These are phyloP conservation scores for Hortiboletus campestris DNA, from an alignment of 768 basidiomycete species.

Conservation along the genomic window DNA sequence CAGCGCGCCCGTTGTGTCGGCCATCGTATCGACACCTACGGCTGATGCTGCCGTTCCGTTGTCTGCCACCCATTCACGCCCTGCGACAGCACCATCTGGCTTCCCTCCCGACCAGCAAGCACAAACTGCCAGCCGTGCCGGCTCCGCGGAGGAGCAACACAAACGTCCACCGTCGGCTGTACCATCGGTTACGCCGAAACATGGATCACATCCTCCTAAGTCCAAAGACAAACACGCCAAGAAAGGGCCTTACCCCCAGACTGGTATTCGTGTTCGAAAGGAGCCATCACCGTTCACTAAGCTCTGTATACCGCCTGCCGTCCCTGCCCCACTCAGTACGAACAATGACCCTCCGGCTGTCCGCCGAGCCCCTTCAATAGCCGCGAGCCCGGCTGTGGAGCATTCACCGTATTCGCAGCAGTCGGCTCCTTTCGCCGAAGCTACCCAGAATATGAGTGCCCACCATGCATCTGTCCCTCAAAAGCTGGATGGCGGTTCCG, in stretches of 20 bases:
- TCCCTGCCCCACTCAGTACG: conserved; percentile 12
- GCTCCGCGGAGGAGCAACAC: conserved; percentile 12
- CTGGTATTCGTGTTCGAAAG: conserved; percentile 49
- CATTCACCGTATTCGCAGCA: conserved; percentile 13
- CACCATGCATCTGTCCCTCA: conserved; percentile 7
- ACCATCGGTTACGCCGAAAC: conserved; percentile 8
- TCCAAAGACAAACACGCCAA: conserved; percentile 43
- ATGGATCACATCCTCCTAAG: conserved; percentile 21
- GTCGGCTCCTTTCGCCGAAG: conserved; percentile 9
- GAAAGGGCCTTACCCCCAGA: conserved; percentile 40
- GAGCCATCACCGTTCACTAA: conserved; percentile 24
- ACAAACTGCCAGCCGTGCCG: neutral
- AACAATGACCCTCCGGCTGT: conserved; percentile 8
- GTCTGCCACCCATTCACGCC: neutral
- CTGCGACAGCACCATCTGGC: neutral
- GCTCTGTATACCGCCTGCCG: conserved; percentile 1
- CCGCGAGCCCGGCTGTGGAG: conserved; percentile 10
- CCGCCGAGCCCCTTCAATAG: conserved; percentile 11
- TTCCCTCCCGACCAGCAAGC: neutral
- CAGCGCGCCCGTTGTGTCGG: conserved; percentile 31
- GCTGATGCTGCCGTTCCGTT: neutral
- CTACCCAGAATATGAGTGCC: conserved; percentile 1
- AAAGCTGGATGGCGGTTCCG: conserved; percentile 14
- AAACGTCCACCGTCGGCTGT: conserved; percentile 13
- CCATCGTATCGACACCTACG: neutral